These are phyloP conservation scores for Xylariaceae sp. DNA, from an alignment of 2,329 filamentous ascomycete species.

Conservation along the genomic window DNA sequence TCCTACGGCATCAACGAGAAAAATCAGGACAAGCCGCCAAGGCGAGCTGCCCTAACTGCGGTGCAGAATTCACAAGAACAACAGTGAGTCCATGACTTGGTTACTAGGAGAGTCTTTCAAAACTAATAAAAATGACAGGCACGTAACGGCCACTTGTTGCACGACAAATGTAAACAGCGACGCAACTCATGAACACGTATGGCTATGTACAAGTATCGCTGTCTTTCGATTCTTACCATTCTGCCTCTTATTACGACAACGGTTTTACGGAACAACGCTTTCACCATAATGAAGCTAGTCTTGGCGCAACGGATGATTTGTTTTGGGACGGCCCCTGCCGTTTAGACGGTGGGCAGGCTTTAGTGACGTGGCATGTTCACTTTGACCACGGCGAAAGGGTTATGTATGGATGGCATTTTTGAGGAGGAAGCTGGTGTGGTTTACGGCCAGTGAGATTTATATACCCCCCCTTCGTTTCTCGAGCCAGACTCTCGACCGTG, in stretches of 20 bases:
- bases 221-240: constrained; percentile 17
- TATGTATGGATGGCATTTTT: constrained; percentile 12
- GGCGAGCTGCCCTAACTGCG: constrained; percentile 87
- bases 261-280: constrained; percentile 14
- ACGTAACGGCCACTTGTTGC: constrained; percentile 81
- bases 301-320: constrained; percentile 27
- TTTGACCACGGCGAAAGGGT: constrained; percentile 12
- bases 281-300: constrained; percentile 9
- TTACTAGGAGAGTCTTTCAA: background rate
- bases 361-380: constrained; percentile 19
- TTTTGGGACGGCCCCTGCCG: background rate
- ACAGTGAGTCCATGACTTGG: constrained; percentile 44
- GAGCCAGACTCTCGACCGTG: constrained; percentile 30
- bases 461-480: constrained; percentile 34
- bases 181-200: constrained; percentile 49
- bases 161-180: constrained; percentile 91
- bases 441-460: constrained; percentile 27
- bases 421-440: constrained; percentile 18
- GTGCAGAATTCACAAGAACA: constrained; percentile 91
- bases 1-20: constrained; percentile 89
- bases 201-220: constrained; percentile 9
- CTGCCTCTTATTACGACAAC: constrained; percentile 7
- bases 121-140: constrained; percentile 57
- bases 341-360: constrained; percentile 11
- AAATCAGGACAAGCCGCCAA: constrained; percentile 92